phyloP scores from a whole-genome alignment of 805 yeast genomes.

The Barnettozyma salicaria region DNA sequence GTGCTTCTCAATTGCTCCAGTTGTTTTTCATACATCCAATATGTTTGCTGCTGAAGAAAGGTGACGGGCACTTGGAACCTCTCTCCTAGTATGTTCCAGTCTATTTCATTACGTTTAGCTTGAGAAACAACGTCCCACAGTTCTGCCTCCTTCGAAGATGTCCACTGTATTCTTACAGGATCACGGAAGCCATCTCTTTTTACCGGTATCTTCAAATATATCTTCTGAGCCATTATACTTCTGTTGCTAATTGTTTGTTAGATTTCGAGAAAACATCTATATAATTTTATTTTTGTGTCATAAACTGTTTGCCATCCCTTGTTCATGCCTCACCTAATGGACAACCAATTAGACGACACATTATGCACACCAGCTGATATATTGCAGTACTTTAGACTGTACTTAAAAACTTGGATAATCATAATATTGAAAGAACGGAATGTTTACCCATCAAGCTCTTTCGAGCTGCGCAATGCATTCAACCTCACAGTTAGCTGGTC shows the following conservation, averaged over 20 bases:
- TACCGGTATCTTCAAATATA: conserved; percentile 24
- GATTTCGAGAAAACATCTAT: background rate
- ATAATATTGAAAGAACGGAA: conserved; percentile 32
- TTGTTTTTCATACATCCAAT: conserved; percentile 26
- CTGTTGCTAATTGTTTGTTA: background rate
- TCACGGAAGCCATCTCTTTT: conserved; percentile 22
- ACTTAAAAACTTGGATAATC: conserved; percentile 33
- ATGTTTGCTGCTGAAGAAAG: conserved; percentile 26
- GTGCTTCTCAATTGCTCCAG: conserved; percentile 21
- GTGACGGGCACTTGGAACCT: conserved; percentile 21
- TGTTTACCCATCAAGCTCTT: conserved; percentile 32
- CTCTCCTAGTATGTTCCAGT: conserved; percentile 13
- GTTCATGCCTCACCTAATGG: background rate
- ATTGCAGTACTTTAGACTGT: conserved; percentile 17
- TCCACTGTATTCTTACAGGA: conserved; percentile 25
- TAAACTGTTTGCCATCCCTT: background rate
- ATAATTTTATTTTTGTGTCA: background rate
- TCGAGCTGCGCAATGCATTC: conserved; percentile 35
- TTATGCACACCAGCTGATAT: conserved; percentile 4
- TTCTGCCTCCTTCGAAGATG: conserved; percentile 20
- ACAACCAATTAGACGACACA: conserved; percentile 5
- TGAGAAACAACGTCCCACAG: conserved; percentile 24
- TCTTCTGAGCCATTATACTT: conserved; percentile 13
- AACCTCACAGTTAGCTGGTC: conserved; percentile 37
- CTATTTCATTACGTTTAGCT: conserved; percentile 23